Base-by-base conservation (phyloP, 176 grass and related monocot species). In the Musa schizocarpa region DNA sequence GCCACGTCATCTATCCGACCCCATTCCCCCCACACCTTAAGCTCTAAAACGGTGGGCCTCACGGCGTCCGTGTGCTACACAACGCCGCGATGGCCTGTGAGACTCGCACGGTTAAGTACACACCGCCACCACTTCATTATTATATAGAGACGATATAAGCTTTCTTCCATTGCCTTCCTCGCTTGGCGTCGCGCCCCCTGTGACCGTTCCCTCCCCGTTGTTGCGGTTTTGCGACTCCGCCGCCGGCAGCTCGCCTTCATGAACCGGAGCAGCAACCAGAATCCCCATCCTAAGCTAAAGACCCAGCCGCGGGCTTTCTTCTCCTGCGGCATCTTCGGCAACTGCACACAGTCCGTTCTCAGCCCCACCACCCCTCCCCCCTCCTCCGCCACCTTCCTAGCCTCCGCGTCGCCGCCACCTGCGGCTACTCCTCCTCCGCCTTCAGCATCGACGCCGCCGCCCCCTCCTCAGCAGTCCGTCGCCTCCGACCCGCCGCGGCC, bases 251-350 rank as follows among this genome's bases (percentile, higher is more conserved):
- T 43, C 34, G 34, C 4, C 34, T 43, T 43, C 3, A 43, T 76
- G 74, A 76, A 59, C 59, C 74, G 74, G 11, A 76, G 74, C 54
- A 57, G 43, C 62, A 59, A 77, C n/a, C 75, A 77, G 48, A 63
- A 50, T 12, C 58, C 34, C 6, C 75, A 77, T 11, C 7, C 84
- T 49, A 93, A 84, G 87, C 67, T 93, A 16, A 93, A 89, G 80
- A 59, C 87, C 14, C 82, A 84, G 62, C 90, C 90, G 24, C 82
- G 90, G 34, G 87, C 90, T 53, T 80, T 93, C 22, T 93, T 93
- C 78, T 89, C 87, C 0, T 93, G 90, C 72, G 87, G 87, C 59
- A 93, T 93, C 77, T 93, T 93, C 80, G 82, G 87, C 80, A 93
- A 87, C 71, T 89, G 90, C 87, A 89, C 87, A 17, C 90, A 89